Evolutionary conservation across 1,284 basidiomycete species (phyloP).

Genomic region (Hypsizygus ulmarius): DNA sequence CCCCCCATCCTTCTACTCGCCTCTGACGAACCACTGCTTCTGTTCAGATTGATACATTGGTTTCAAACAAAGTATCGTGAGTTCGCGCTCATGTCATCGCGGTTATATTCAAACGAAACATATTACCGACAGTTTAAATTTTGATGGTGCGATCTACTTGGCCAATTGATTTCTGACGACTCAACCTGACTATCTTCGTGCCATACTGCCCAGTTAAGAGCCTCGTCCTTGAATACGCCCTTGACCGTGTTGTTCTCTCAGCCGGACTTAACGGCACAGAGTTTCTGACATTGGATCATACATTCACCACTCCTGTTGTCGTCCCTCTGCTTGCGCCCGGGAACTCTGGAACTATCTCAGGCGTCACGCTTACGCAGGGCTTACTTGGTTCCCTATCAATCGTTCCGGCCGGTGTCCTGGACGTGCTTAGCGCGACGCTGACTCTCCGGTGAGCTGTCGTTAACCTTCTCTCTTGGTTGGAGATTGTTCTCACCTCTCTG

Average conservation of each 20-base stretch:
- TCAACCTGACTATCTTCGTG: no score
- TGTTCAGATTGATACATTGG: no score
- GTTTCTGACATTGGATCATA: conserved; percentile 38
- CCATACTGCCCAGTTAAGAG: conserved; percentile 36
- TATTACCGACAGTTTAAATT: no score
- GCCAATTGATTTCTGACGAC: no score
- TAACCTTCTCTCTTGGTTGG: not conserved
- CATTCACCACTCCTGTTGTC: conserved; percentile 35
- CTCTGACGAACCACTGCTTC: no score
- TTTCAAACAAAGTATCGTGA: no score
- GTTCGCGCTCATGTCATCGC: no score
- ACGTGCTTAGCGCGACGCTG: conserved; percentile 28
- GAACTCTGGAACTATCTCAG: conserved; percentile 34
- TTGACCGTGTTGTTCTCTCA: conserved; percentile 33
- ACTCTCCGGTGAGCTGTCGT: conserved; percentile 30
- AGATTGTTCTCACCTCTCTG: not conserved
- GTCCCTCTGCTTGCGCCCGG: conserved; percentile 33
- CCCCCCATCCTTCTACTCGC: no score
- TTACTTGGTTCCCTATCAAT: conserved; percentile 31
- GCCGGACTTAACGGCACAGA: conserved; percentile 39
- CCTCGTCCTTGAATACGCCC: conserved; percentile 40
- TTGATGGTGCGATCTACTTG: no score
- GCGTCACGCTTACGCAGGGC: conserved; percentile 36
- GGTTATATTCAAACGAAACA: no score
- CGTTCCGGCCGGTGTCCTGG: conserved; percentile 34